Conservation (phyloP, 352 stramenopile species). For the Blastocystis sp. region DNA sequence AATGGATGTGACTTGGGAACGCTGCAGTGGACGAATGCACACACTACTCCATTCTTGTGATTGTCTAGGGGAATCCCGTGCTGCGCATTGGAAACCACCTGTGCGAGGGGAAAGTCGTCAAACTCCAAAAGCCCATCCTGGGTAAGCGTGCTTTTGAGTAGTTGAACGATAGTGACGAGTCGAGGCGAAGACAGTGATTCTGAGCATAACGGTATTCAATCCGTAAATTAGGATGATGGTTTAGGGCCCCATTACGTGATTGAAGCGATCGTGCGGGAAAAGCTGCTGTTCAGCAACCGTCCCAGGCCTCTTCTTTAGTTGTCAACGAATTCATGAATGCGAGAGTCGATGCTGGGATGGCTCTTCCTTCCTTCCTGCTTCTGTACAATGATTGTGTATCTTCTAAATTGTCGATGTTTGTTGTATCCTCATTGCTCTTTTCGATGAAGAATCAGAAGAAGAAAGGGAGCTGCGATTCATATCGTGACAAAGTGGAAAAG, state of each 20-base stretch:
- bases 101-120: conserved; percentile 21
- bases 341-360: background rate
- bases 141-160: background rate
- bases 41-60: background rate
- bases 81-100: conserved; percentile 40
- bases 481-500: background rate
- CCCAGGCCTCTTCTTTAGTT: conserved; percentile 8
- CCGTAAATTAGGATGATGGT: background rate
- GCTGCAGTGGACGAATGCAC: conserved; percentile 5
- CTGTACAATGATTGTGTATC: background rate
- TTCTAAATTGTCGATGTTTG: background rate
- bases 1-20: conserved; percentile 7
- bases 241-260: background rate
- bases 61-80: conserved; percentile 12
- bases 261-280: background rate
- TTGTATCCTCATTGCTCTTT: background rate
- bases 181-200: background rate
- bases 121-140: conserved; percentile 13
- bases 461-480: background rate
- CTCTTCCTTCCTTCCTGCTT: background rate
- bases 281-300: conserved; percentile 32
- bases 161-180: background rate
- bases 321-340: background rate
- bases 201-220: background rate
- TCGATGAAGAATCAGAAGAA: background rate